These are phyloP conservation scores for Mediolabrus comicus DNA, from an alignment of 108 stramenopile genomes.

Conservation along the genomic window DNA sequence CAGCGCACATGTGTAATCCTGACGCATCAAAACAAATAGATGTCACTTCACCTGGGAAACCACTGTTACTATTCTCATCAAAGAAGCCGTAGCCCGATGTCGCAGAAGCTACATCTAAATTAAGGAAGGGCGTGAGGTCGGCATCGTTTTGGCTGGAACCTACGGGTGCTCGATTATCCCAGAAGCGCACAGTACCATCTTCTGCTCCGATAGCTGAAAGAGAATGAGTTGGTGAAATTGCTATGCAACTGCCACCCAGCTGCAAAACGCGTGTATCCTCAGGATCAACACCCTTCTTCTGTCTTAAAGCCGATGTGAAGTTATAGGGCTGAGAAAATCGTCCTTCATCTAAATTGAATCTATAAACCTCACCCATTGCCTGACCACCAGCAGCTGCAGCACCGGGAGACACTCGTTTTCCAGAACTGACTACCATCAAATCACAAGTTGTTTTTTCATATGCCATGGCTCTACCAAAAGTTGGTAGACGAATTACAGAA, in stretches of 20 bases:
- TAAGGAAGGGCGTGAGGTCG: constrained; percentile 68
- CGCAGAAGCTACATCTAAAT: constrained; percentile 76
- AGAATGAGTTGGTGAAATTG: constrained; percentile 67
- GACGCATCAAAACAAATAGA: constrained; percentile 81
- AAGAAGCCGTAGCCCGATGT: constrained; percentile 75
- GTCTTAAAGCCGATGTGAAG: constrained; percentile 45
- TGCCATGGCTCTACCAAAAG: constrained; percentile 92
- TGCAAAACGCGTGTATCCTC: constrained; percentile 26
- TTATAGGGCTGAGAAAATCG: constrained; percentile 87
- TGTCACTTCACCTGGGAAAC: constrained; percentile 71
- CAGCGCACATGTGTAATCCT: constrained; percentile 91
- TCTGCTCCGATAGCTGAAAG: constrained; percentile 85
- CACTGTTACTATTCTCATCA: constrained; percentile 44
- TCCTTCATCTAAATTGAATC: constrained; percentile 96
- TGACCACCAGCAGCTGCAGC: constrained; percentile 6
- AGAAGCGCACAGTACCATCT: constrained; percentile 89
- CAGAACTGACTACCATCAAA: constrained; percentile 83
- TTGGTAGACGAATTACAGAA: constrained; percentile 89
- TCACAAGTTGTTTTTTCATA: constrained; percentile 93
- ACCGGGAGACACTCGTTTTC: constrained; percentile 30
- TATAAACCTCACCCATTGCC: constrained; percentile 72
- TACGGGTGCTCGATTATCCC: constrained; percentile 82
- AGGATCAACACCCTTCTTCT: constrained; percentile 26
- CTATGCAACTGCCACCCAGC: constrained; percentile 69
- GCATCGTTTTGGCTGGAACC: constrained; percentile 32